phyloP scores from a whole-genome alignment of 148 eudicot genomes.

The Persicaria tinctoria region DNA sequence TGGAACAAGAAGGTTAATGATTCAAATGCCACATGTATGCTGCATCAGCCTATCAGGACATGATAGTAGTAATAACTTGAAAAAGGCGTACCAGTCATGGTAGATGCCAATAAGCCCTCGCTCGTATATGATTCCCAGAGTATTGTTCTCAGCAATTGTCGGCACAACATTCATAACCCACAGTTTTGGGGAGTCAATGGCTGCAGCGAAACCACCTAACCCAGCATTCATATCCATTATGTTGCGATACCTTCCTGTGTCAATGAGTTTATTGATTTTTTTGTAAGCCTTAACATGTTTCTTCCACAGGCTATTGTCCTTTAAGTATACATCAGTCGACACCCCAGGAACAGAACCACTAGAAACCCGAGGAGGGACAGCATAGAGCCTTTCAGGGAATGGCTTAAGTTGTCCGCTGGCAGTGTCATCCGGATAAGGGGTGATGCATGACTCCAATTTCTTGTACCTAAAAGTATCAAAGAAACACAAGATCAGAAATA shows the following conservation, averaged over 20 bases:
- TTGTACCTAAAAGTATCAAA: slow-evolving; percentile 55
- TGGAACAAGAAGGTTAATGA: slow-evolving; percentile 22
- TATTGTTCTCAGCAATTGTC: slow-evolving; percentile 69
- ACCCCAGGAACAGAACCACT: slow-evolving; percentile 76
- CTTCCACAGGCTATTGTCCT: slow-evolving; percentile 71
- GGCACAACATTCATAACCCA: slow-evolving; percentile 99
- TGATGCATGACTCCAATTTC: slow-evolving; percentile 82
- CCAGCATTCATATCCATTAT: slow-evolving; percentile 99
- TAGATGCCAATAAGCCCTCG: slow-evolving; percentile 91
- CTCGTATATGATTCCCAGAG: slow-evolving; percentile 77
- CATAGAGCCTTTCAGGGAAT: slow-evolving; percentile 80
- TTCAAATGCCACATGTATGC: neutral
- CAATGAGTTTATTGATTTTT: slow-evolving; percentile 57
- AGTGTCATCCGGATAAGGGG: slow-evolving; percentile 38
- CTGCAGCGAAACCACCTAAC: slow-evolving; percentile 96
- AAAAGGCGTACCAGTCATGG: slow-evolving; percentile 68
- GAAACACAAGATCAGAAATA: neutral
- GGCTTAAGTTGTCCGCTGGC: slow-evolving; percentile 45
- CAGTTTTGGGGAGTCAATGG: slow-evolving; percentile 62
- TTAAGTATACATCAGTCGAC: slow-evolving; percentile 47
- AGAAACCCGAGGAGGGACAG: slow-evolving; percentile 74
- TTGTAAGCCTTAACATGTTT: slow-evolving; percentile 82
- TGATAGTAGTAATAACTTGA: neutral
- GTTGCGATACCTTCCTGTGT: slow-evolving; percentile 90
- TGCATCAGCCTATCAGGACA: neutral